Evolutionary conservation across 768 basidiomycete genomes (phyloP).

Genomic region (Thelephora aurantiotincta): DNA sequence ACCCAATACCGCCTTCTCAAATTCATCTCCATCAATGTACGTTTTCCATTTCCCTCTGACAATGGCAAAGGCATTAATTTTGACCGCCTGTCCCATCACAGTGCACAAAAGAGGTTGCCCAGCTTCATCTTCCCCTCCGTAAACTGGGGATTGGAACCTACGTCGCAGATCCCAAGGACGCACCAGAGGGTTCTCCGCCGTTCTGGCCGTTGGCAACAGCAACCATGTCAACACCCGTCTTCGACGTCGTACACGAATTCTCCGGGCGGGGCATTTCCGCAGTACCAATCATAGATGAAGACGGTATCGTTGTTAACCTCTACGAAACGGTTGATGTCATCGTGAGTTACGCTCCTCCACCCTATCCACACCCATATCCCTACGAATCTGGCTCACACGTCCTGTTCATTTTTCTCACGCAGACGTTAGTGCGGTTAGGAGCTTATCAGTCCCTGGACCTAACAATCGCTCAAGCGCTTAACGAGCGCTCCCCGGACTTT

Average conservation of each 20-base stretch:
- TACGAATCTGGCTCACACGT: slow-evolving; percentile 1
- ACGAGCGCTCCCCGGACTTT: slow-evolving; percentile 87
- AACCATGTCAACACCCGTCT: slow-evolving; percentile 80
- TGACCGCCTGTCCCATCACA: slow-evolving; percentile 15
- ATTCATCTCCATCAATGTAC: slow-evolving; percentile 93
- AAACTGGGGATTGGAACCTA: slow-evolving; percentile 91
- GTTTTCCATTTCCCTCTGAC: slow-evolving; percentile 12
- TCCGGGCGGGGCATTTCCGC: slow-evolving; percentile 91
- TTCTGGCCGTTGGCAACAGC: slow-evolving; percentile 90
- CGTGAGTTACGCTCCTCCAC: slow-evolving; percentile 30
- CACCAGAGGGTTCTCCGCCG: slow-evolving; percentile 31
- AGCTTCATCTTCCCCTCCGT: slow-evolving; percentile 67
- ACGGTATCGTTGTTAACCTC: slow-evolving; percentile 87
- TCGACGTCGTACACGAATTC: slow-evolving; percentile 98
- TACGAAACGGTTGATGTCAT: slow-evolving; percentile 99
- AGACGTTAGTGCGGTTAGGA: slow-evolving; percentile 91
- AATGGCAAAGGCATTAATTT: background rate
- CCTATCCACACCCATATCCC: slow-evolving; percentile 6
- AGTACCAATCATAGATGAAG: slow-evolving; percentile 88
- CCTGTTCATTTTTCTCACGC: slow-evolving; percentile 1
- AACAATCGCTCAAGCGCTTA: slow-evolving; percentile 84
- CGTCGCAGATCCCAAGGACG: slow-evolving; percentile 36
- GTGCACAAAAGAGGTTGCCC: slow-evolving; percentile 78
- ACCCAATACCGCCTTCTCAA: slow-evolving; percentile 98
- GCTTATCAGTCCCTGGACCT: slow-evolving; percentile 94